Conservation (phyloP, 345 rosid species). For the Lepidium africanum region DNA sequence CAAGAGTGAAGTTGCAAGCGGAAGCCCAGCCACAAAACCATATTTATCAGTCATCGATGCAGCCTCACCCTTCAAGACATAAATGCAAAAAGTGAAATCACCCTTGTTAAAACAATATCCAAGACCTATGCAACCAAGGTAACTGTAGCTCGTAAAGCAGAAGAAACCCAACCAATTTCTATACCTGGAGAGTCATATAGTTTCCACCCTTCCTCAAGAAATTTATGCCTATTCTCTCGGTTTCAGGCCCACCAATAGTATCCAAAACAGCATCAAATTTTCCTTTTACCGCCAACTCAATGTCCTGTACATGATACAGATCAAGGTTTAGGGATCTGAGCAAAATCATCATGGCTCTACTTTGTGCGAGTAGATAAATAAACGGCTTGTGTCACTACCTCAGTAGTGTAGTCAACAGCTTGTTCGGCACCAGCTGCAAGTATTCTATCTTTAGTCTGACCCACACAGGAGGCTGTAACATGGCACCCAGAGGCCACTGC, state of each 20-base stretch:
- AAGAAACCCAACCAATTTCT: not conserved
- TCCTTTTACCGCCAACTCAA: slow-evolving; percentile 74
- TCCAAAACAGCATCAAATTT: slow-evolving; percentile 89
- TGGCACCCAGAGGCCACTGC: slow-evolving; percentile 71
- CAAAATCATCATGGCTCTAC: not conserved
- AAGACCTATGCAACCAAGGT: slow-evolving; percentile 7
- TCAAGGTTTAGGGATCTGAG: not conserved
- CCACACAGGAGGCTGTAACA: slow-evolving; percentile 76
- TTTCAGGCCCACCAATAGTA: slow-evolving; percentile 86
- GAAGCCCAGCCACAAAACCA: slow-evolving; percentile 78
- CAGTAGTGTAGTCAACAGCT: slow-evolving; percentile 79
- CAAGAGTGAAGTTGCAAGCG: slow-evolving; percentile 63
- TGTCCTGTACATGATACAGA: slow-evolving; percentile 44
- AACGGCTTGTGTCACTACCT: slow-evolving; percentile 35
- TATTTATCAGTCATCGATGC: slow-evolving; percentile 78
- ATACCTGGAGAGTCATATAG: slow-evolving; percentile 91
- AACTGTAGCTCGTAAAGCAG: not conserved
- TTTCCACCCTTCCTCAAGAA: slow-evolving; percentile 80
- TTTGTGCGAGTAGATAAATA: not conserved
- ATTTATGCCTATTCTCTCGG: slow-evolving; percentile 70
- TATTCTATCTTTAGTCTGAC: slow-evolving; percentile 51
- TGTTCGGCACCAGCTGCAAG: slow-evolving; percentile 78
- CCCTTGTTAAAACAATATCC: not conserved
- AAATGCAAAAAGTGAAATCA: not conserved
- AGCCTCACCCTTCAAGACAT: slow-evolving; percentile 66